Percentiles rank a stretch among this genome's conserved stretches.
These are phyloP conservation scores for Suhomyces sp. DNA, from an alignment of 805 yeast species.

Conservation along the genomic window DNA sequence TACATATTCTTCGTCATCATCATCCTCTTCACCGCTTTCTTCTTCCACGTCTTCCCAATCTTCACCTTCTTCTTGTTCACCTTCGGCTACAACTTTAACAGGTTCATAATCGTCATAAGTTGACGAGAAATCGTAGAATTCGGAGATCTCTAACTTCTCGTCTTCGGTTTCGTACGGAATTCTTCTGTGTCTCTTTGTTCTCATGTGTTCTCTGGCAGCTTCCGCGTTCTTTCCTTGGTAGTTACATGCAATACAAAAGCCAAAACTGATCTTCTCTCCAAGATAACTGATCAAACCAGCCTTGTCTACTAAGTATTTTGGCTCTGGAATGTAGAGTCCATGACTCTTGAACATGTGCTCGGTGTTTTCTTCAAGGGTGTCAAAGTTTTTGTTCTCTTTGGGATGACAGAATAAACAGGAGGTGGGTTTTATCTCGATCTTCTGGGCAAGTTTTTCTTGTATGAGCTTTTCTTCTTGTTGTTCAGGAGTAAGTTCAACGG, in stretches of 20 bases:
- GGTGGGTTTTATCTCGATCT: slow-evolving; percentile 46
- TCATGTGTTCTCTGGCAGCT: slow-evolving; percentile 87
- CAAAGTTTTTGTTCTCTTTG: slow-evolving; percentile 30
- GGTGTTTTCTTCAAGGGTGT: slow-evolving; percentile 42
- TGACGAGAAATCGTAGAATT: slow-evolving; percentile 80
- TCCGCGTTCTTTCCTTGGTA: slow-evolving; percentile 83
- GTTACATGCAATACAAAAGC: slow-evolving; percentile 77
- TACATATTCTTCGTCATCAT: slow-evolving; percentile 26
- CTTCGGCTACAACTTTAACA: slow-evolving; percentile 7
- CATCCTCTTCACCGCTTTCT: slow-evolving; percentile 20
- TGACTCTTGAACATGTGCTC: slow-evolving; percentile 76
- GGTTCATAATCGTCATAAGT: slow-evolving; percentile 42
- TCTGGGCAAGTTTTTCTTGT: slow-evolving; percentile 43
- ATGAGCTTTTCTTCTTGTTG: slow-evolving; percentile 41
- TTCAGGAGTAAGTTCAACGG: slow-evolving; percentile 19
- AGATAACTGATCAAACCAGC: slow-evolving; percentile 72
- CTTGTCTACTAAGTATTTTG: slow-evolving; percentile 60
- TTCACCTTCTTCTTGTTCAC: slow-evolving; percentile 17
- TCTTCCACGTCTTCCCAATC: slow-evolving; percentile 39
- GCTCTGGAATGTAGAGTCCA: slow-evolving; percentile 88
- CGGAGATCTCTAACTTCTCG: slow-evolving; percentile 71
- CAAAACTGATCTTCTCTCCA: slow-evolving; percentile 77
- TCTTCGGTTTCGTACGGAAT: slow-evolving; percentile 83
- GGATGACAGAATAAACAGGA: slow-evolving; percentile 51
- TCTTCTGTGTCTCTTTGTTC: slow-evolving; percentile 79